Evolutionary conservation across 208 protist species (phyloP), one percentile per base, ranked within the genome.

Genomic region (Trypanosoma theileri): DNA sequence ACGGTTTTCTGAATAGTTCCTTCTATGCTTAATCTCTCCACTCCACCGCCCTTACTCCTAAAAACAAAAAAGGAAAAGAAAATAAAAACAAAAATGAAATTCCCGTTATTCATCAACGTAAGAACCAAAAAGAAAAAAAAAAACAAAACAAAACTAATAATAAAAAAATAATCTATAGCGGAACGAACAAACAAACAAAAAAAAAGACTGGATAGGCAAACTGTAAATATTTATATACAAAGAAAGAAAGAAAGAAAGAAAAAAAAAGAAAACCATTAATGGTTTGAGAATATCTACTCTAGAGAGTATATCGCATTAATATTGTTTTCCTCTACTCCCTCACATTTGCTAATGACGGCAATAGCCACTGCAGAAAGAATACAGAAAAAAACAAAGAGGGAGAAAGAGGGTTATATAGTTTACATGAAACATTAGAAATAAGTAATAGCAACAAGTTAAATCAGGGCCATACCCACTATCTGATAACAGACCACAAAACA

Each of bases 101-200:
- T 28, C 7, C 3, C 10, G 19, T 10, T 10, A 28, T 13, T 7
- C 1, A 21, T 0, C 17, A 59, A 59, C 41, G 31, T 40, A 44
- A 59, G 28, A 44, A 59, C 16, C n/a, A 44, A 59, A 41, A 59
- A 59, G 2, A 59, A 1, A 42, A 44, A 28, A 1, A 59, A 59
- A 0, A 59, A 59, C 21, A 42, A 28, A 59, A 59, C 16, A 28
- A 59, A 41, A 59, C n/a, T n/a, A n/a, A n/a, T n/a, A n/a, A n/a
- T n/a, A n/a, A n/a, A n/a, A n/a, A n/a, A n/a, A n/a, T n/a, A n/a
- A n/a, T n/a, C n/a, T n/a, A n/a, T n/a, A n/a, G n/a, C n/a, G n/a
- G n/a, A 59, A 1, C 1, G 7, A 48, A 48, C 10, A 48, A 48
- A 48, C 3, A 48, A 48, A 48, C 10, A 45, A 45, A 45, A 45